phyloP scores from a whole-genome alignment of 2,329 filamentous ascomycete genomes.

The Venturiaceae sp. region DNA sequence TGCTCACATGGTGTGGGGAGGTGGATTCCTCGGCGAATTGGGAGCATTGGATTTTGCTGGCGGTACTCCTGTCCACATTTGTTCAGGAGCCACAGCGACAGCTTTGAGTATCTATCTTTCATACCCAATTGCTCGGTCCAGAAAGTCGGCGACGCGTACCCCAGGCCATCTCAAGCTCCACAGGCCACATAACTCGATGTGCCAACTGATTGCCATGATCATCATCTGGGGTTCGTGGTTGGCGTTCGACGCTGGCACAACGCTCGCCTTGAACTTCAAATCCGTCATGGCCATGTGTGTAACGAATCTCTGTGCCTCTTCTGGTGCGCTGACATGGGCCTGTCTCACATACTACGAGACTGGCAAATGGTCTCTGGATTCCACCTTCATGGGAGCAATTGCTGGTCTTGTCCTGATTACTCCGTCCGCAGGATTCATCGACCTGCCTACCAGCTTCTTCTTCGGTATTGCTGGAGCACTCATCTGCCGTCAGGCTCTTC shows the following conservation, averaged over 20 bases:
- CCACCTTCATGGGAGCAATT: conserved; percentile 85
- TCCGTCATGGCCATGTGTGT: conserved; percentile 80
- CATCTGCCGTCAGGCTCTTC: conserved; percentile 69
- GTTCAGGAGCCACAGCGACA: conserved; percentile 65
- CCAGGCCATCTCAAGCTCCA: conserved; percentile 73
- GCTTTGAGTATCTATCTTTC: conserved; percentile 38
- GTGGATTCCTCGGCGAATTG: conserved; percentile 69
- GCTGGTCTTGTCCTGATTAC: conserved; percentile 83
- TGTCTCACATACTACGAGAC: conserved; percentile 80
- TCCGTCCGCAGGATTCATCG: conserved; percentile 77
- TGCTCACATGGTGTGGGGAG: conserved; percentile 92
- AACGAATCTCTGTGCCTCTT: conserved; percentile 75
- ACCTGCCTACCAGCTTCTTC: conserved; percentile 72
- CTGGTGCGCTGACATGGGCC: conserved; percentile 84
- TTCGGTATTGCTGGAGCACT: conserved; percentile 70
- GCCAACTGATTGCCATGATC: conserved; percentile 84
- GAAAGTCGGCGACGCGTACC: conserved; percentile 77
- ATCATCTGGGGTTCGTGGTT: conserved; percentile 97
- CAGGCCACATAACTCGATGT: conserved; percentile 84
- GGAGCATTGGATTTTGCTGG: conserved; percentile 84
- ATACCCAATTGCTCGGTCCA: conserved; percentile 85
- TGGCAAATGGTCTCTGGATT: conserved; percentile 85
- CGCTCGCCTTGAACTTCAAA: conserved; percentile 69
- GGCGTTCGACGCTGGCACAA: conserved; percentile 85
- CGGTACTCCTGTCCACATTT: conserved; percentile 82